These are phyloP conservation scores for Flaveria trinervia DNA, from an alignment of 129 eudicot genomes.

Conservation along the genomic window DNA sequence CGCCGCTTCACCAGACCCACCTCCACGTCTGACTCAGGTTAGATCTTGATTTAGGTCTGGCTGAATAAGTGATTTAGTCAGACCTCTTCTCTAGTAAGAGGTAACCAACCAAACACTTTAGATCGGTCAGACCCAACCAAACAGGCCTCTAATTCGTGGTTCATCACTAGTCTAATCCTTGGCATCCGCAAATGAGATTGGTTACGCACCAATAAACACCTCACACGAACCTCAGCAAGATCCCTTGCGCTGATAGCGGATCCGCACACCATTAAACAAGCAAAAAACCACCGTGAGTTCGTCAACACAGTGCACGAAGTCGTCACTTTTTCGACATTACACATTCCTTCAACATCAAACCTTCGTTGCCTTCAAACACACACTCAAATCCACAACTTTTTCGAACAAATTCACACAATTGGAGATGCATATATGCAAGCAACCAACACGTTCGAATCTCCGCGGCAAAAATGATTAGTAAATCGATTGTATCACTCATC, in stretches of 20 bases:
- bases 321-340: conserved; percentile 20
- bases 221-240: conserved; percentile 18
- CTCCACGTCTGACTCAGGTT: no score
- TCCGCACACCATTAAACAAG: conserved; percentile 25
- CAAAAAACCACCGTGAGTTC: conserved; percentile 22
- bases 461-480: conserved; percentile 30
- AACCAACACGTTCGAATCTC: conserved; percentile 13
- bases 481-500: conserved; percentile 38
- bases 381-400: conserved; percentile 21
- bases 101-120: no score
- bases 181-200: no score
- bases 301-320: conserved; percentile 27
- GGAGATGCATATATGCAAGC: conserved; percentile 31
- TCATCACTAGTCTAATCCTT: not conserved
- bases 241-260: conserved; percentile 32
- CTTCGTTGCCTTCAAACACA: conserved; percentile 36
- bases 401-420: conserved; percentile 12
- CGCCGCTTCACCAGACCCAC: no score
- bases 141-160: not conserved
- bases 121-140: no score
- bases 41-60: no score
- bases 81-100: no score
- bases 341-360: conserved; percentile 21
- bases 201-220: conserved; percentile 6
- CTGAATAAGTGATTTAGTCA: no score